Base-by-base conservation (phyloP, 768 basidiomycete genomes). In the Collybiopsis luxurians region DNA sequence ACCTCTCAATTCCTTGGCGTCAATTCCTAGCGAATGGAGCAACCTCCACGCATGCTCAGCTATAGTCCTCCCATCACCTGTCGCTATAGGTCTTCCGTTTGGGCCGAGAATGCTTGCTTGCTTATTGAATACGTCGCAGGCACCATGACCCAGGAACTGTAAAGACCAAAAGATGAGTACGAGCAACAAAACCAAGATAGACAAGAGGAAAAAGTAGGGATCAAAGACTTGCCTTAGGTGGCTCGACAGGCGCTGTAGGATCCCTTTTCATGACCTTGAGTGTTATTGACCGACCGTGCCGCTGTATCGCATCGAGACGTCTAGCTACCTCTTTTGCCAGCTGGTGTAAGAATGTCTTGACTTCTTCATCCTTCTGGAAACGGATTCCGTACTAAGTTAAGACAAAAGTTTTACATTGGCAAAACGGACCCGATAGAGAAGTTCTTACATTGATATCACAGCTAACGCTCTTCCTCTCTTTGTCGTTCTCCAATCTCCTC, bases 61-160 rank as follows among this genome's bases (percentile, higher is more conserved):
- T 39, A 99, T 88, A 36, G 86, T 71, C 38, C 74, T 78, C 13
- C 80, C 73, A 60, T 97, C 87, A 65, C 83, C 87, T 0, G 94
- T 94, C 5, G 92, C 83, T 26, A 39, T 39, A 36, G 23, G 31
- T 21, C 75, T 74, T 0, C 89, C 88, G 17, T 80, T 82, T 3
- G 80, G 75, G 5, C 79, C 84, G 2, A 78, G 67, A 2, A 95
- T 72, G 1, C 84, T 66, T 0, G 75, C 72, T 65, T 92, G 88
- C 66, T 89, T 91, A 69, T 82, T 94, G 75, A 87, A 92, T 1
- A 83, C 75, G 54, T 93, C 86, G 66, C 93, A 96, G 2, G 80
- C 71, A 11, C 96, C 95, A 64, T 97, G 95, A 0, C 96, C 95
- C 64, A 98, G 80, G 63, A 95, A 96, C 92, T 95, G 62, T 1